phyloP scores from a whole-genome alignment of 768 basidiomycete genomes.

The Calocybe indica region DNA sequence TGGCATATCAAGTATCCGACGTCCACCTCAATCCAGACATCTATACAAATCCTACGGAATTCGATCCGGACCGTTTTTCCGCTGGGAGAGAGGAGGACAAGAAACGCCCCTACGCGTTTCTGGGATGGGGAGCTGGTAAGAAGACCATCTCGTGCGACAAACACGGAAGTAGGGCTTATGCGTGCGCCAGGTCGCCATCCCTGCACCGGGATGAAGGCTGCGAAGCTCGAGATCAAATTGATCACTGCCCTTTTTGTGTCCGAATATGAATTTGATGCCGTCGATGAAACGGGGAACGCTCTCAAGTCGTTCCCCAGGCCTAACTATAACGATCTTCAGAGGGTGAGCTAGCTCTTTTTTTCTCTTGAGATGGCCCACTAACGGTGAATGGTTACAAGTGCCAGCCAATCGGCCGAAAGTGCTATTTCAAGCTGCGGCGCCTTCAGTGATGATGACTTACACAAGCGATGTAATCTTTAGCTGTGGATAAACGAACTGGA shows the following conservation, averaged over 20 bases:
- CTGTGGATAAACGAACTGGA: no score
- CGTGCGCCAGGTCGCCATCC: constrained; percentile 17
- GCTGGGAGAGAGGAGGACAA: constrained; percentile 26
- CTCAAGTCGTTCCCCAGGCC: constrained; percentile 17
- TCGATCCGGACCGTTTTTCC: constrained; percentile 25
- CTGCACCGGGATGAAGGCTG: constrained; percentile 30
- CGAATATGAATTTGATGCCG: constrained; percentile 25
- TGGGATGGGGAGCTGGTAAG: constrained; percentile 35
- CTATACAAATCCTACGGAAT: constrained; percentile 25
- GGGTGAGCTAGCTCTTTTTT: constrained; percentile 12
- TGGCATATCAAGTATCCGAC: constrained; percentile 25
- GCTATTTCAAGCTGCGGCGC: no score
- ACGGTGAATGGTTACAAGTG: constrained; percentile 6
- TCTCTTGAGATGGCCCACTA: no score
- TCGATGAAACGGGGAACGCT: constrained; percentile 22
- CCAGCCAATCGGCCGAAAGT: constrained; percentile 1
- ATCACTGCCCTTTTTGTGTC: constrained; percentile 26
- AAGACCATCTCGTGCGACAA: background rate
- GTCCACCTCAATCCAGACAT: constrained; percentile 27
- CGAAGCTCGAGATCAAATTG: constrained; percentile 32
- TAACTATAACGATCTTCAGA: constrained; percentile 26
- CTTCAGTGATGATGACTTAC: no score
- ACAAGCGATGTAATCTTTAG: no score
- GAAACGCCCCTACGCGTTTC: constrained; percentile 21
- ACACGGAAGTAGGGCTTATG: background rate